Percentiles rank a stretch among this genome's conserved stretches.
Evolutionary conservation across 306 rosid genomes (phyloP).

Genomic region (Canavalia ensiformis): DNA sequence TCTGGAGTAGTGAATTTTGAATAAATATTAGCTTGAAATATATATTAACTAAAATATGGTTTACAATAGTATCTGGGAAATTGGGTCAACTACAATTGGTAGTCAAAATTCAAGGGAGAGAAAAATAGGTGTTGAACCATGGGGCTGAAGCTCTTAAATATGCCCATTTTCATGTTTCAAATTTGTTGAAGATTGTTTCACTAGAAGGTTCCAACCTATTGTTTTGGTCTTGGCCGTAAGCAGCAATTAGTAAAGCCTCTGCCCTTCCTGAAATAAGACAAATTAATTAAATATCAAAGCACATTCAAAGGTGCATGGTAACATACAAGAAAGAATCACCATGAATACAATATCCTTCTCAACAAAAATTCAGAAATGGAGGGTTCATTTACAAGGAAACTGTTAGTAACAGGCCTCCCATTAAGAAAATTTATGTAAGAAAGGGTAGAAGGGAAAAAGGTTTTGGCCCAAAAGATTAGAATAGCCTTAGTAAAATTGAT

Average conservation of each 20-base stretch:
- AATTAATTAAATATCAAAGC: constrained; percentile 23
- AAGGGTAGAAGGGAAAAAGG: no score
- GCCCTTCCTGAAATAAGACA: constrained; percentile 79
- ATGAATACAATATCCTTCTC: neutral
- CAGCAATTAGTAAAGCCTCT: constrained; percentile 95
- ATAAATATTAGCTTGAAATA: neutral
- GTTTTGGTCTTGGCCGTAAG: constrained; percentile 74
- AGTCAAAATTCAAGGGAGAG: constrained; percentile 2
- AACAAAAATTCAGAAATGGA: neutral
- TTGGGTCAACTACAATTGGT: constrained; percentile 34
- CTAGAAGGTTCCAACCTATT: constrained; percentile 52
- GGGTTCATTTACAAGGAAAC: neutral
- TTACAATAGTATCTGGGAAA: constrained; percentile 7
- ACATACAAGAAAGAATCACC: constrained; percentile 29
- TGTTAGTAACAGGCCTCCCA: no score
- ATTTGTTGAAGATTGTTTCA: constrained; percentile 46
- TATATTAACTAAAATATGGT: neutral
- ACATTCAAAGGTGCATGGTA: neutral
- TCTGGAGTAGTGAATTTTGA: no score
- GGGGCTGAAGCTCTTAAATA: constrained; percentile 4
- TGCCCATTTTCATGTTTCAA: constrained; percentile 45
- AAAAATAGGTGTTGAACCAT: no score
- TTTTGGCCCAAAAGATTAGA: no score
- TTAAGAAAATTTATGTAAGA: no score
- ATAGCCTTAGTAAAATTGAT: no score